Conservation (phyloP, 306 rosid species). For the Lathyrus tuberosus region DNA sequence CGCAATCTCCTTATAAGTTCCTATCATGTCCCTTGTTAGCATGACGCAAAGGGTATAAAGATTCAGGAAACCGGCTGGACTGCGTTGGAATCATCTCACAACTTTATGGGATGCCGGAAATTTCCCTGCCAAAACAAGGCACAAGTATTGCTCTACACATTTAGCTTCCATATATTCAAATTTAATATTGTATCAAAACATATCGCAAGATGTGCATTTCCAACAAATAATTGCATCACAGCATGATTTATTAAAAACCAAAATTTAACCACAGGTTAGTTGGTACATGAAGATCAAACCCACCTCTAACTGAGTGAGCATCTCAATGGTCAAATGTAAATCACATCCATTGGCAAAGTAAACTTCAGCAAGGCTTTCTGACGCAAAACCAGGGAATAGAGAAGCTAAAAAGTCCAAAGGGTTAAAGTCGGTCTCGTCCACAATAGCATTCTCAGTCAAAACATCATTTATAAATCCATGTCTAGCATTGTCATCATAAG, state of each 20-base stretch:
- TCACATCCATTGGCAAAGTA: conserved; percentile 85
- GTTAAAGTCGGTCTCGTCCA: conserved; percentile 65
- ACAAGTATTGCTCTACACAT: conserved; percentile 36
- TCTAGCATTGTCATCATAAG: conserved; percentile 62
- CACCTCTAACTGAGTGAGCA: conserved; percentile 97
- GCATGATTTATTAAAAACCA: conserved; percentile 29
- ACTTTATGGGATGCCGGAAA: conserved; percentile 23
- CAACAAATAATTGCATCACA: conserved; percentile 34
- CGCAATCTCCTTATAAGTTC: conserved; percentile 11
- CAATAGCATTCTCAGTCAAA: conserved; percentile 59
- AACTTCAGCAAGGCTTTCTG: conserved; percentile 91
- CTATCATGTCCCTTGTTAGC: conserved; percentile 11
- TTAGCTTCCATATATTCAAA: conserved; percentile 37
- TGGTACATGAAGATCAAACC: conserved; percentile 31
- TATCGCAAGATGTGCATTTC: conserved; percentile 21
- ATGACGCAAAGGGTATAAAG: conserved; percentile 17
- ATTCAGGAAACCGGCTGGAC: conserved; percentile 33
- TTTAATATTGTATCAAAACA: conserved; percentile 22
- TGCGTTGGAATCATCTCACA: conserved; percentile 39
- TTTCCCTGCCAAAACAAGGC: conserved; percentile 44
- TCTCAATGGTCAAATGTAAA: conserved; percentile 79
- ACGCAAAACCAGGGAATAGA: conserved; percentile 90
- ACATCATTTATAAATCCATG: conserved; percentile 67
- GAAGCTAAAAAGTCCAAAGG: conserved; percentile 82
- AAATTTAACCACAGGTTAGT: conserved; percentile 25